These are phyloP conservation scores for Benincasa hispida DNA, from an alignment of 306 rosid genomes.

Conservation along the genomic window DNA sequence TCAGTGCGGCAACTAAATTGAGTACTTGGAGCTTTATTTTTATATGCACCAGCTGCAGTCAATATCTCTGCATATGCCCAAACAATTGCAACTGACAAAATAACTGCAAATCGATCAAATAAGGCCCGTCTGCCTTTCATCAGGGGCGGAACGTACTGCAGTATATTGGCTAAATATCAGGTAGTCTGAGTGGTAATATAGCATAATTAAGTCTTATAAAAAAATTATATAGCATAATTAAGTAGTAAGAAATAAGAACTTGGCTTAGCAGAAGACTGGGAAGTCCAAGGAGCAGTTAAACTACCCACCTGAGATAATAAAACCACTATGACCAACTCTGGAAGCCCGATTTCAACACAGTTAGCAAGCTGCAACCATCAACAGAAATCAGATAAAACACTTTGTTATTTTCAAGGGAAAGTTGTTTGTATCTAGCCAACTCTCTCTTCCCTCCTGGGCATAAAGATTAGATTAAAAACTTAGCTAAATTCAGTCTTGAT, in stretches of 20 bases:
- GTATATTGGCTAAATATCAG: slow-evolving; percentile 15
- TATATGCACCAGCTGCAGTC: slow-evolving; percentile 77
- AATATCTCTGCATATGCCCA: slow-evolving; percentile 79
- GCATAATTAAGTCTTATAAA: background rate
- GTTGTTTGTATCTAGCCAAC: background rate
- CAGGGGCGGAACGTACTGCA: slow-evolving; percentile 61
- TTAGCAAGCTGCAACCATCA: slow-evolving; percentile 51
- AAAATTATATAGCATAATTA: too few relatives aligned
- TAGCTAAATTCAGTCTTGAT: background rate
- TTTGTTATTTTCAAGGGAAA: background rate
- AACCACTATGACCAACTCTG: slow-evolving; percentile 53
- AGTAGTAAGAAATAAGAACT: background rate
- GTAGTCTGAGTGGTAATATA: background rate
- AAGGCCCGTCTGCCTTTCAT: slow-evolving; percentile 26
- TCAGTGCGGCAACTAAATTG: slow-evolving; percentile 87
- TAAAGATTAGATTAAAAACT: background rate
- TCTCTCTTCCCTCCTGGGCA: background rate
- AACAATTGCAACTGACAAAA: slow-evolving; percentile 43
- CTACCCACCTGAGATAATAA: slow-evolving; percentile 56
- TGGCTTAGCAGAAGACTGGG: background rate
- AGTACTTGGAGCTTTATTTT: slow-evolving; percentile 42
- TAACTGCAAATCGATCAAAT: slow-evolving; percentile 42
- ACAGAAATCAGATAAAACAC: background rate
- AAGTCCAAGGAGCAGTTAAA: slow-evolving; percentile 6
- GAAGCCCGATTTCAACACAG: slow-evolving; percentile 90